Evolutionary conservation across 139 green algal species (phyloP).

Genomic region (Chlorella sorokiniana): DNA sequence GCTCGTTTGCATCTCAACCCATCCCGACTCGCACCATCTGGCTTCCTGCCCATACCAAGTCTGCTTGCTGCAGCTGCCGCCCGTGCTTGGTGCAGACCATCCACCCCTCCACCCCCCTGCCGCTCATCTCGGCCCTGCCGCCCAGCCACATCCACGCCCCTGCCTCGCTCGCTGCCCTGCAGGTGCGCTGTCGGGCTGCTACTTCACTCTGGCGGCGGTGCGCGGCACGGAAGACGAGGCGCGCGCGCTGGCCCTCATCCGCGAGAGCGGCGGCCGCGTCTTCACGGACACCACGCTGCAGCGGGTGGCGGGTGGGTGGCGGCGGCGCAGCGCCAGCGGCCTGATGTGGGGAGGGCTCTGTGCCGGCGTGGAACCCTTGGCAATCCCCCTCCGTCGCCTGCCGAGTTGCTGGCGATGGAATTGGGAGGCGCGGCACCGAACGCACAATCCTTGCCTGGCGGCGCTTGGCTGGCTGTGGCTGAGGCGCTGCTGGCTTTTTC

Average conservation of each 20-base stretch:
- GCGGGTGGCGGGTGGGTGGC: neutral
- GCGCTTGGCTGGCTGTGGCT: too few species aligned
- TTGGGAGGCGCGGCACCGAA: too few species aligned
- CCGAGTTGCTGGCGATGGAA: too few species aligned
- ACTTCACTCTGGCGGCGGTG: conserved; percentile 55
- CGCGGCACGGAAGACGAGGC: conserved; percentile 12
- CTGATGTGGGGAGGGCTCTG: neutral
- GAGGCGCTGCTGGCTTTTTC: too few species aligned
- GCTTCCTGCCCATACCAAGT: neutral
- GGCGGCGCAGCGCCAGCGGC: neutral
- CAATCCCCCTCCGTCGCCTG: too few species aligned
- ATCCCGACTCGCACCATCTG: too few species aligned
- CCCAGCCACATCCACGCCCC: neutral
- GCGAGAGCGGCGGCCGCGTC: conserved; percentile 37
- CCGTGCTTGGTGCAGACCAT: neutral
- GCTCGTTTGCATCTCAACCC: too few species aligned
- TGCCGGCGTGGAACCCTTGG: too few species aligned
- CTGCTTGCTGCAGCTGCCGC: too few species aligned
- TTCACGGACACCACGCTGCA: conserved; percentile 29
- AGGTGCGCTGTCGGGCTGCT: conserved; percentile 39
- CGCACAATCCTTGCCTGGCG: too few species aligned
- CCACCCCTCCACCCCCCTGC: neutral
- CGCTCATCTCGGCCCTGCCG: neutral
- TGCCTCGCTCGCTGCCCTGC: neutral
- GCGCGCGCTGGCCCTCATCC: conserved; percentile 17